Percentiles rank a stretch among this genome's conserved stretches.
Conservation (phyloP, 805 yeast species). For the Lachancea cidri region DNA sequence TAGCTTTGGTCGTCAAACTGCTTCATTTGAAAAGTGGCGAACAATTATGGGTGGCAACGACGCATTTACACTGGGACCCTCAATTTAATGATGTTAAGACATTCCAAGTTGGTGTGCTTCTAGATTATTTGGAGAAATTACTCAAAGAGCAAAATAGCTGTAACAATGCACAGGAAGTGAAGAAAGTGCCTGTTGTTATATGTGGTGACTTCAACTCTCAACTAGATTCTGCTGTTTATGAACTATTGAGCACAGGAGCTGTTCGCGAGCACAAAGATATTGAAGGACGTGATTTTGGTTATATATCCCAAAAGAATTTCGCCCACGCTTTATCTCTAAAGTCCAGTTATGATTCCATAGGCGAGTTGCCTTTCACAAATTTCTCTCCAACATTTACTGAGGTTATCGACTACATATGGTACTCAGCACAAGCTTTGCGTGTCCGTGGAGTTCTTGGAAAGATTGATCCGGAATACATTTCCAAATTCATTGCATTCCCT, state of each 20-base stretch:
- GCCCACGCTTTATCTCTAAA: constrained; percentile 73
- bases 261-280: constrained; percentile 71
- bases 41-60: constrained; percentile 70
- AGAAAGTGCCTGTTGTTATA: constrained; percentile 68
- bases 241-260: constrained; percentile 74
- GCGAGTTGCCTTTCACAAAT: constrained; percentile 92
- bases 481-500: constrained; percentile 85
- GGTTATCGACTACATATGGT: constrained; percentile 95
- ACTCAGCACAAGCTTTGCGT: constrained; percentile 70
- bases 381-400: constrained; percentile 90
- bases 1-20: constrained; percentile 72
- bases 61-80: constrained; percentile 99
- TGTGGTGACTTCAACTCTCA: constrained; percentile 97
- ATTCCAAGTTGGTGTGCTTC: constrained; percentile 85
- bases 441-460: constrained; percentile 85
- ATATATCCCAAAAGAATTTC: constrained; percentile 84
- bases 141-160: constrained; percentile 45
- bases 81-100: constrained; percentile 93
- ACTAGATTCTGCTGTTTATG: constrained; percentile 84
- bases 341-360: constrained; percentile 78
- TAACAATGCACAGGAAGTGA: constrained; percentile 44
- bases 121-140: constrained; percentile 77
- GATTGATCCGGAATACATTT: constrained; percentile 71
- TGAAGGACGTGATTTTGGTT: constrained; percentile 85
- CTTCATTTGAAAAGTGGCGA: constrained; percentile 72